Conservation (phyloP, 73 alveolate species). For the Durusdinium trenchii region DNA sequence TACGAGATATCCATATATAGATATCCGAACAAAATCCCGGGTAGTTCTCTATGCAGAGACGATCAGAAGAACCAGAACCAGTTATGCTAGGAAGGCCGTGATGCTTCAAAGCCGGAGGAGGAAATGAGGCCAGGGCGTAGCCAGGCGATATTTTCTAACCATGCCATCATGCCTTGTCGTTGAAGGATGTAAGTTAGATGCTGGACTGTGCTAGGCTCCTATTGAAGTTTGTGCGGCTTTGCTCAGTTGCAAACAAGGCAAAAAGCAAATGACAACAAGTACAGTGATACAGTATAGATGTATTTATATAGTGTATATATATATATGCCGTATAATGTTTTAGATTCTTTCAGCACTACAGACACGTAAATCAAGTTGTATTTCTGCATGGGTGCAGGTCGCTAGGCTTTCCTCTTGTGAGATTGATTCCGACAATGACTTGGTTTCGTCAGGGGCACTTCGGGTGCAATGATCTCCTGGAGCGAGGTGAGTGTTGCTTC, state of each 20-base stretch:
- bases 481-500: conserved; percentile 35
- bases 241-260: too few relatives aligned
- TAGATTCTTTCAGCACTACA: not conserved
- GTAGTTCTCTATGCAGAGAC: too few relatives aligned
- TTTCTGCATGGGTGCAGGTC: not conserved
- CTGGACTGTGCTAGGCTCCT: too few relatives aligned
- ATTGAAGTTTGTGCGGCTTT: too few relatives aligned
- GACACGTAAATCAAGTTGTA: not conserved
- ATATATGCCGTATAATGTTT: not conserved
- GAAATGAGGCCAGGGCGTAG: not conserved
- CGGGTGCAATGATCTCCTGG: conserved; percentile 87
- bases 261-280: too few relatives aligned
- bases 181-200: too few relatives aligned
- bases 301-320: not conserved
- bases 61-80: too few relatives aligned
- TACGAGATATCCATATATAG: too few relatives aligned
- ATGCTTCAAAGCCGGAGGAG: conserved; percentile 21
- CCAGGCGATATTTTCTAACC: not conserved
- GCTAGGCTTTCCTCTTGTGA: not conserved
- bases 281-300: not conserved
- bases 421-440: not conserved
- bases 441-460: conserved; percentile 47
- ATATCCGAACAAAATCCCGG: too few relatives aligned
- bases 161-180: not conserved
- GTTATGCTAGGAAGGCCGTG: conserved; percentile 45